Evolutionary conservation across 495 filamentous ascomycete species (phyloP), one percentile per base, ranked within the genome.

Genomic region (Xylaria scruposa): DNA sequence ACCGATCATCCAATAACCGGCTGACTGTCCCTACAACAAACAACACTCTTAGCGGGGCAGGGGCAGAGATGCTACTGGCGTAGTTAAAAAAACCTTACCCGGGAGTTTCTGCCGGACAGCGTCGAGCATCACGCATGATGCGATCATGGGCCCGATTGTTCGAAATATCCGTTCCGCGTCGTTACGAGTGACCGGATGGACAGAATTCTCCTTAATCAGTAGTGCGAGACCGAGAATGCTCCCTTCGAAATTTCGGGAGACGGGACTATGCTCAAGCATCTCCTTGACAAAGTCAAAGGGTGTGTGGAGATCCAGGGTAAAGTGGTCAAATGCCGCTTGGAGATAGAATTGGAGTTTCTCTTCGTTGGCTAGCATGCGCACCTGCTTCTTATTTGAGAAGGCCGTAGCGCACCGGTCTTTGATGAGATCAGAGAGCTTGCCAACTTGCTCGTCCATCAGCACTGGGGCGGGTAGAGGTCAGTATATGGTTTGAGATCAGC

Each of bases 281-380:
- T 81, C 82, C 67, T 84, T 75, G 31, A 88, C 82, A 70, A 90
- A 88, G 73, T 90, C 84, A 68, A 90, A 90, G 0, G 88, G 87
- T 6, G 72, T 77, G 61, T 88, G 80, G 4, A 87, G 80, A 53
- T 83, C 74, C 1, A 76, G 76, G 0, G 88, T 81, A 68, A 91
- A 91, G 72, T 91, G 88, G 42, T 88, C 83, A 67, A 87, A 90
- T 0, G 85, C 89, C 21, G 76, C 78, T 68, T 87, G 81, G 8
- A 90, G 75, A 66, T 85, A 86, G 6, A 78, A 73, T 24, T 88
- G 81, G 0, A 90, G 78, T 72, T 88, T 83, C 36, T 89, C 86
- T 0, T 82, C 80, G 65, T 85, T 82, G 6, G 82, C 80, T 7
- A 86, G 73, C 82, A 89, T 87, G 6, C 87, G 79, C 2, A 82